Base-by-base conservation (phyloP, 2,329 filamentous ascomycete species). In the Monilinia aucupariae region DNA sequence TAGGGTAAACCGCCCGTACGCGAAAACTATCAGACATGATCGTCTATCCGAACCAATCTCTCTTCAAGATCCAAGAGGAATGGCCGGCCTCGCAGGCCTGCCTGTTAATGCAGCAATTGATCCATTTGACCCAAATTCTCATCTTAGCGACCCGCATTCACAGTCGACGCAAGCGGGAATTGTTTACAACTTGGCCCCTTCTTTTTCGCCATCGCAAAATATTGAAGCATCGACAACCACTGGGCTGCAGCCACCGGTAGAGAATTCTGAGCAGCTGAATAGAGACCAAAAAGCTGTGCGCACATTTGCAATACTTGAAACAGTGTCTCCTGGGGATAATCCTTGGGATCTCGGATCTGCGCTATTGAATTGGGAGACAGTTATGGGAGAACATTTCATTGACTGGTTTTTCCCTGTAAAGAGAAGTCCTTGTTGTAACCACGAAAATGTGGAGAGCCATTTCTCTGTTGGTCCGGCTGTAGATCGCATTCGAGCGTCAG, bases 391-490 rank as follows among this genome's bases (percentile, higher is more conserved):
- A 53, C 83, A 77, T 25, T 67, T 86, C 2, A 65, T 87, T 17
- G 89, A 96, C 64, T 97, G 92, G 92, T 72, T 96, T 15, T 76
- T 96, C 1, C 93, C 93, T 0, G 74, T 96, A 41, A 84, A 80
- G 63, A 81, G 83, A 64, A 91, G 89, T 5, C 93, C 93, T 0
- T 93, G 89, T 74, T 82, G 82, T 58, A 82, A 83, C 60, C 89
- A 92, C 69, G 85, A 85, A 53, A 82, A 80, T 68, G 79, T 80
- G 64, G 80, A 83, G 65, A 87, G 89, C 70, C 84, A 90, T 63
- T 96, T 89, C 72, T 80, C 82, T 17, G 78, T 90, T 70, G 89
- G 89, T 0, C 81, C 81, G 4, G 78, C 85, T 4, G 79, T 93
- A 3, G 76, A 82, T 37, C 73, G 80, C 34, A 71, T 91, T 62